phyloP scores from a whole-genome alignment of 2,329 filamentous ascomycete species.

The Meredithiella fracta region DNA sequence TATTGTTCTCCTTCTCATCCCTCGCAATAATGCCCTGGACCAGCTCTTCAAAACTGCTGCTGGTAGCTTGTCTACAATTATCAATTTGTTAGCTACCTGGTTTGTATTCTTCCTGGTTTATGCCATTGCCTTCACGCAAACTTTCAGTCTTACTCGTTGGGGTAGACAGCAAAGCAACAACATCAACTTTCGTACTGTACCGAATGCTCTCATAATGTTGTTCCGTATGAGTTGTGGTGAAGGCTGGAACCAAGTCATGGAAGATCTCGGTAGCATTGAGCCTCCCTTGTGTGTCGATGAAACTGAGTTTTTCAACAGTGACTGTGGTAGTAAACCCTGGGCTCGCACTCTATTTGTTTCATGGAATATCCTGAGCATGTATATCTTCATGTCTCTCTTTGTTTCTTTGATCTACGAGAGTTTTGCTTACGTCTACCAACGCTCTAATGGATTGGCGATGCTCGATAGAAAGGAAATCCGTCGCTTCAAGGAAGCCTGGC shows the following conservation, averaged over 20 bases:
- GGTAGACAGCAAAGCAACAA: conserved; percentile 56
- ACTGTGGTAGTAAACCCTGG: conserved; percentile 85
- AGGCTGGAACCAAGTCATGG: conserved; percentile 94
- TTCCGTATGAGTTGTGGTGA: conserved; percentile 90
- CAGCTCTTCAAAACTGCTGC: conserved; percentile 98
- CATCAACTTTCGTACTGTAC: conserved; percentile 83
- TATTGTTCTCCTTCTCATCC: conserved; percentile 78
- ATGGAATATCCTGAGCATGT: conserved; percentile 99
- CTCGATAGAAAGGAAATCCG: conserved; percentile 88
- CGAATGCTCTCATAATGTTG: conserved; percentile 80
- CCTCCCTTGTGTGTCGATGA: conserved; percentile 66
- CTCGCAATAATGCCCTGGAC: conserved; percentile 89
- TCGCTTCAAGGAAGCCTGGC: conserved; percentile 96
- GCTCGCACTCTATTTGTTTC: conserved; percentile 77
- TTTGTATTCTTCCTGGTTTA: conserved; percentile 92
- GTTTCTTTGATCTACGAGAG: conserved; percentile 98
- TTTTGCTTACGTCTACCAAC: conserved; percentile 97
- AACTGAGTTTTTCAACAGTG: conserved; percentile 62
- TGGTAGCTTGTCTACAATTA: conserved; percentile 76
- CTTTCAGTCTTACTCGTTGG: conserved; percentile 88
- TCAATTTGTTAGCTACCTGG: conserved; percentile 89
- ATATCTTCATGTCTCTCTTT: conserved; percentile 96
- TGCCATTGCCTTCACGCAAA: conserved; percentile 89
- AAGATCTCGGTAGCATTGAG: conserved; percentile 71
- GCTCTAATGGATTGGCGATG: conserved; percentile 78